Percentiles rank a stretch among this genome's conserved stretches.
phyloP scores from a whole-genome alignment of 345 rosid species.

The Syzygium aromaticum region DNA sequence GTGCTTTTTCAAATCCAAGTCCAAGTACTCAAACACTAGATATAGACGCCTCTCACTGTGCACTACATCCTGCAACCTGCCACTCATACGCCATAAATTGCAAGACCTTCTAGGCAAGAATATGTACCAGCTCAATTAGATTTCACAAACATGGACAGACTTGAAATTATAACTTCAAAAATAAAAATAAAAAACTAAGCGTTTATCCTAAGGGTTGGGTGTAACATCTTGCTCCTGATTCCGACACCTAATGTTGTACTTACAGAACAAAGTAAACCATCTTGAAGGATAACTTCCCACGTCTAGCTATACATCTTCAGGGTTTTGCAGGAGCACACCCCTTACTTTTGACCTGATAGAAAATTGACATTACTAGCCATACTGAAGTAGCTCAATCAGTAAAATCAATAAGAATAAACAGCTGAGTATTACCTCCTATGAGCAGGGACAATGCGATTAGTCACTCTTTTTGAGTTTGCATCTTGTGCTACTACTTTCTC shows the following conservation, averaged over 20 bases:
- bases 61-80: constrained; percentile 94
- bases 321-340: constrained; percentile 56
- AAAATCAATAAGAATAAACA: neutral
- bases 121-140: neutral
- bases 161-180: neutral
- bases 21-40: constrained; percentile 90
- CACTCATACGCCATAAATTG: neutral
- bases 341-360: constrained; percentile 60
- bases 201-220: neutral
- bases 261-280: no score
- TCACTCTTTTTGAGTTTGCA: constrained; percentile 23
- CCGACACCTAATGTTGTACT: no score
- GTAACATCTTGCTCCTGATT: neutral
- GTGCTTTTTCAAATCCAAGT: constrained; percentile 90
- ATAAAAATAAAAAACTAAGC: neutral
- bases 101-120: neutral
- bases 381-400: neutral
- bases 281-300: constrained; percentile 1
- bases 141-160: neutral
- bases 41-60: constrained; percentile 79
- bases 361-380: neutral
- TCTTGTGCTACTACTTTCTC: constrained; percentile 34
- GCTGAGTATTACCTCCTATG: constrained; percentile 43
- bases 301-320: constrained; percentile 32
- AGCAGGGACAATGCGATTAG: constrained; percentile 45